phyloP scores from a whole-genome alignment of 441 rosid genomes.

The Brassica hybrid region DNA sequence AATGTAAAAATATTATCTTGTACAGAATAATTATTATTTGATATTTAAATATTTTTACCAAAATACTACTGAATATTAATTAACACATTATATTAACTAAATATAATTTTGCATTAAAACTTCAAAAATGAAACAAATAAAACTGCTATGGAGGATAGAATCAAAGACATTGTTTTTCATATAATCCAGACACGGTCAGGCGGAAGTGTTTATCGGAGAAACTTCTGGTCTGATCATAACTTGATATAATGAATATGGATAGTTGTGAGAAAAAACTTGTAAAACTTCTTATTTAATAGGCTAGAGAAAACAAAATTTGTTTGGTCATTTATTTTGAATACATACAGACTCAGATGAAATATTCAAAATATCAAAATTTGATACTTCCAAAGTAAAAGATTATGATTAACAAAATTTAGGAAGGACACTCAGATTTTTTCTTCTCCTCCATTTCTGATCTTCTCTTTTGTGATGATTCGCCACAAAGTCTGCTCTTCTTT shows the following conservation, averaged over 20 bases:
- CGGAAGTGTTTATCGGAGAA: no score
- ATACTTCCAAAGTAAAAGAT: neutral
- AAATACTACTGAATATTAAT: neutral
- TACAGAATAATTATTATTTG: neutral
- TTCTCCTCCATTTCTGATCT: neutral
- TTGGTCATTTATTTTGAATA: neutral
- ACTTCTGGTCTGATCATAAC: no score
- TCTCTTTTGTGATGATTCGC: neutral
- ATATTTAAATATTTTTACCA: neutral
- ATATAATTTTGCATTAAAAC: no score
- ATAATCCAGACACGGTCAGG: no score
- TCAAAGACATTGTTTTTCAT: no score
- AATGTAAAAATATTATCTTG: no score
- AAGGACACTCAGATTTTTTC: neutral
- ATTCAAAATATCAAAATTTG: neutral
- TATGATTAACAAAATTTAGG: neutral
- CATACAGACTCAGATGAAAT: neutral
- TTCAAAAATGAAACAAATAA: neutral
- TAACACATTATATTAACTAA: neutral
- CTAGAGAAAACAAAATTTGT: neutral
- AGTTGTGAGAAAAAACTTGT: no score
- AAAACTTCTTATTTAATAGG: no score
- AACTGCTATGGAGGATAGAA: no score
- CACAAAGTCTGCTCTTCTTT: neutral
- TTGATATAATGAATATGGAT: no score